Conservation (phyloP, 805 yeast species). For the Yarrowia divulgata region DNA sequence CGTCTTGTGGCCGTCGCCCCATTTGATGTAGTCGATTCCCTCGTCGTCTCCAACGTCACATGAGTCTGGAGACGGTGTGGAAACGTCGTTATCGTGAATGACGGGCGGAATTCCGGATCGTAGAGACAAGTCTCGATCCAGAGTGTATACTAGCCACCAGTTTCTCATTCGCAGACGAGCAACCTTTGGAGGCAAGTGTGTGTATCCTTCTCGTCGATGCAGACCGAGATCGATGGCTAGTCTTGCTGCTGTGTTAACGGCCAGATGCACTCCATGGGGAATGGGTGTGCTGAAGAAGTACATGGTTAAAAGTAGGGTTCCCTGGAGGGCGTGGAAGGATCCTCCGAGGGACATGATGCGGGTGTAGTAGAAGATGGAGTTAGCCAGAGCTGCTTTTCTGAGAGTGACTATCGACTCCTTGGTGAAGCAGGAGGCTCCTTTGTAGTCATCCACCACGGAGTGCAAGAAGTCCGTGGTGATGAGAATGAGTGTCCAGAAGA, state of each 20-base stretch:
- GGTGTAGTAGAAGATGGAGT: slow-evolving; percentile 62
- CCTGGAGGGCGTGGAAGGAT: slow-evolving; percentile 61
- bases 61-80: slow-evolving; percentile 39
- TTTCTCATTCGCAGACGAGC: slow-evolving; percentile 52
- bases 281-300: slow-evolving; percentile 45
- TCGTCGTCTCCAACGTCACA: slow-evolving; percentile 18
- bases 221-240: slow-evolving; percentile 65
- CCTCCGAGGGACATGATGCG: slow-evolving; percentile 59
- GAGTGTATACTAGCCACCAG: slow-evolving; percentile 60
- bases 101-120: slow-evolving; percentile 60
- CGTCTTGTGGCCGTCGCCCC: slow-evolving; percentile 21
- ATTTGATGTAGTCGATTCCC: slow-evolving; percentile 29
- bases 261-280: slow-evolving; percentile 51
- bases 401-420: background rate
- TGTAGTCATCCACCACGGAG: slow-evolving; percentile 4
- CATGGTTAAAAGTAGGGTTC: slow-evolving; percentile 56
- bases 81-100: slow-evolving; percentile 46
- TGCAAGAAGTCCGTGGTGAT: slow-evolving; percentile 13
- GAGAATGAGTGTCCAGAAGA: slow-evolving; percentile 31
- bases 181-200: slow-evolving; percentile 52
- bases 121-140: slow-evolving; percentile 56
- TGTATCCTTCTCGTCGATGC: slow-evolving; percentile 57
- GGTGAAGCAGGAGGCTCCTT: background rate
- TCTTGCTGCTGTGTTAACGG: slow-evolving; percentile 56
- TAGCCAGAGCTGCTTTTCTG: slow-evolving; percentile 45